Conservation (phyloP, 768 basidiomycete species). For the Melanogaster broomeanus region DNA sequence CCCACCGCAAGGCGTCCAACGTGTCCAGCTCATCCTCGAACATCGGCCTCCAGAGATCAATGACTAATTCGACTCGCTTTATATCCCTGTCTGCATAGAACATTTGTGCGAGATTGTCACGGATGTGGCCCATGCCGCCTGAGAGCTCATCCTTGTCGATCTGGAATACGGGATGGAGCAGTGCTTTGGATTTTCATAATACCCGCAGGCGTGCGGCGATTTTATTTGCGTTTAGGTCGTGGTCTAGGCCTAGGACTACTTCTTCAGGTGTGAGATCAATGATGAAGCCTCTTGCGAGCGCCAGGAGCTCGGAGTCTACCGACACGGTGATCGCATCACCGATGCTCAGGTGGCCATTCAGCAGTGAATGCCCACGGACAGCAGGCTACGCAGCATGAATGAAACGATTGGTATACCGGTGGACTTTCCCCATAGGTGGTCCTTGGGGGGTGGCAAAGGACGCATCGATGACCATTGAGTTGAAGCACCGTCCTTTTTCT, state of each 20-base stretch:
- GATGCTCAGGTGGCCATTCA: no score
- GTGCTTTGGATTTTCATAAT: slow-evolving; percentile 15
- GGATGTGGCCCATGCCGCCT: no score
- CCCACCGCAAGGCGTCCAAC: slow-evolving; percentile 6
- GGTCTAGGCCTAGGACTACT: no score
- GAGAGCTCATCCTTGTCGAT: slow-evolving; percentile 94
- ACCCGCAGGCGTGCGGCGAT: slow-evolving; percentile 43
- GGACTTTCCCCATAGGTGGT: slow-evolving; percentile 55
- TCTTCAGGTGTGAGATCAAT: no score
- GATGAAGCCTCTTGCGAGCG: no score
- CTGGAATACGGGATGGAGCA: slow-evolving; percentile 55
- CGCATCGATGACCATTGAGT: slow-evolving; percentile 69
- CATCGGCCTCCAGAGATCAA: no score
- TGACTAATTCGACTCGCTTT: no score
- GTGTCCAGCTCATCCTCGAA: slow-evolving; percentile 49
- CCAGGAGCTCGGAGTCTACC: no score
- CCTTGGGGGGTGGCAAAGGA: no score
- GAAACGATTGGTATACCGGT: slow-evolving; percentile 81
- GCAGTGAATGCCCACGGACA: slow-evolving; percentile 19
- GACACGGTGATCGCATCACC: no score
- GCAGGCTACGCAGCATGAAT: slow-evolving; percentile 31
- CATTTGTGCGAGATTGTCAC: no score
- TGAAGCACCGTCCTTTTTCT: slow-evolving; percentile 80
- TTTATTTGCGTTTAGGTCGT: slow-evolving; percentile 51
- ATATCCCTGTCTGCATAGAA: no score